Percentiles rank a stretch among this genome's conserved stretches.
Conservation (phyloP, 176 grass and related monocot species). For the Avena insularis region DNA sequence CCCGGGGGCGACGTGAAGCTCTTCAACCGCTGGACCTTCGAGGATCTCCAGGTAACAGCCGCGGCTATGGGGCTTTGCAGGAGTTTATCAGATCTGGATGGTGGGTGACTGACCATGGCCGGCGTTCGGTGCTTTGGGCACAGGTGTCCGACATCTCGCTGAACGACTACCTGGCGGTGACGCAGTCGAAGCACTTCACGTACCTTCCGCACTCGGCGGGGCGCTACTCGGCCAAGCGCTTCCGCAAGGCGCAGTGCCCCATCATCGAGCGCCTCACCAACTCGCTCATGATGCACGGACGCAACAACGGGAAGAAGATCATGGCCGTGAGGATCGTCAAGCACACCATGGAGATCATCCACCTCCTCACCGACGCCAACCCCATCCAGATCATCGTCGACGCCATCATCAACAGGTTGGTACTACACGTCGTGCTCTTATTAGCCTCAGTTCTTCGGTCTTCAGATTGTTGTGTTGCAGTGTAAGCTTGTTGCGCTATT, state of each 20-base stretch:
- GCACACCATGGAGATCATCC: constrained; percentile 89
- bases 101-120: background rate
- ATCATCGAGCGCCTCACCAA: constrained; percentile 91
- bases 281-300: constrained; percentile 94
- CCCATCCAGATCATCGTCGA: constrained; percentile 87
- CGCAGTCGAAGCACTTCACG: constrained; percentile 65
- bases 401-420: constrained; percentile 83
- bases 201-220: constrained; percentile 87
- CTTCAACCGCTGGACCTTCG: constrained; percentile 85
- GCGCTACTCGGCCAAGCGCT: constrained; percentile 80
- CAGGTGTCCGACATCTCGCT: constrained; percentile 89
- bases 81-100: background rate
- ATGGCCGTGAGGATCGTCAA: constrained; percentile 84
- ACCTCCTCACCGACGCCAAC: constrained; percentile 88
- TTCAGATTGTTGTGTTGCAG: background rate
- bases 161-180: constrained; percentile 75
- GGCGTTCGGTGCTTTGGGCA: background rate
- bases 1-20: constrained; percentile 64
- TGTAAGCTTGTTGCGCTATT: no score
- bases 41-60: constrained; percentile 58
- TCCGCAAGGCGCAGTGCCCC: constrained; percentile 91
- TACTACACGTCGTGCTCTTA: constrained; percentile 23
- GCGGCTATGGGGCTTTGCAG: no score
- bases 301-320: constrained; percentile 91
- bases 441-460: no score